Evolutionary conservation across 2,329 filamentous ascomycete species (phyloP).

Genomic region (Exophiala sideris): DNA sequence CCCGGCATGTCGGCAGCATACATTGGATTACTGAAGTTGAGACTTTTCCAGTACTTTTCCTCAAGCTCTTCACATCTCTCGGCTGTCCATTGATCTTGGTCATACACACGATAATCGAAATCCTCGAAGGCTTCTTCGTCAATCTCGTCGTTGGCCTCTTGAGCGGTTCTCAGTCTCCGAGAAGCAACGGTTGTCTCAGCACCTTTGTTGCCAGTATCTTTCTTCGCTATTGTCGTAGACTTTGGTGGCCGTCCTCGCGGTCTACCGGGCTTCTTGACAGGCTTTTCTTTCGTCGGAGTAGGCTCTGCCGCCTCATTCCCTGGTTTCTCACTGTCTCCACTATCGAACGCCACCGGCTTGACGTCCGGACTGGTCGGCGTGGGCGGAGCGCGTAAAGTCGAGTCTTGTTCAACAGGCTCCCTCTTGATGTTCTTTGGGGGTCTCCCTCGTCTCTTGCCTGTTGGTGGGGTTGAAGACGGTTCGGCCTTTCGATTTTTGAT

Average conservation of each 20-base stretch:
- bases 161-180: conserved; percentile 76
- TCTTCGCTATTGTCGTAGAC: conserved; percentile 47
- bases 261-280: conserved; percentile 47
- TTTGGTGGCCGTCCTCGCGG: conserved; percentile 25
- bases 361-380: conserved; percentile 52
- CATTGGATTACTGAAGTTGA: conserved; percentile 90
- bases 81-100: conserved; percentile 78
- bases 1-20: conserved; percentile 97
- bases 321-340: conserved; percentile 30
- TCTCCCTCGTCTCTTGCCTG: conserved; percentile 38
- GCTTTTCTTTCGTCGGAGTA: conserved; percentile 32
- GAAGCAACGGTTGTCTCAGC: conserved; percentile 73
- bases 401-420: conserved; percentile 38
- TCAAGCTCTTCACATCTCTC: conserved; percentile 94
- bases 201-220: conserved; percentile 52
- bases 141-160: conserved; percentile 72
- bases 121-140: conserved; percentile 88
- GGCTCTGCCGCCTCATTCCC: conserved; percentile 28
- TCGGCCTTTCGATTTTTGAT: conserved; percentile 45
- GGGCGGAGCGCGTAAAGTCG: conserved; percentile 47
- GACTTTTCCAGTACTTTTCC: conserved; percentile 92
- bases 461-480: conserved; percentile 38
- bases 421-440: conserved; percentile 38
- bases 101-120: conserved; percentile 85
- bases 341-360: conserved; percentile 37